Conservation (phyloP, 495 filamentous ascomycete species). For the Amniculicola lignicola region DNA sequence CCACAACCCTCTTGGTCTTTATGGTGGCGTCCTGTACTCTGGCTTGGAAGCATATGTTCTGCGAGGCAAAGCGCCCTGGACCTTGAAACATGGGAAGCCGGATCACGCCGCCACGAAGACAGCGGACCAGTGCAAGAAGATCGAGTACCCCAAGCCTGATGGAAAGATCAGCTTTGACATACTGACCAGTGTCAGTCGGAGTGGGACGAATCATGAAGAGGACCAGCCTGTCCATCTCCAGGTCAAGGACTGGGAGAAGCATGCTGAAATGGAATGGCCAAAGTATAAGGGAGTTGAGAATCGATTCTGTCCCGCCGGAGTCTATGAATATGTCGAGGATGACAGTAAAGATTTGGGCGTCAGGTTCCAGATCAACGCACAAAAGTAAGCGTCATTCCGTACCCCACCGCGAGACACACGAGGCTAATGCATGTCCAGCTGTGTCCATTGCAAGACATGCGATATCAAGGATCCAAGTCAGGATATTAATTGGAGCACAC, state of each 20-base stretch:
- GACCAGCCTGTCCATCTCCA: constrained; percentile 96
- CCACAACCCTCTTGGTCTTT: constrained; percentile 75
- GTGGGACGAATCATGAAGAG: constrained; percentile 97
- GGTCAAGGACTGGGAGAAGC: constrained; percentile 90
- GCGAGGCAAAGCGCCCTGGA: constrained; percentile 87
- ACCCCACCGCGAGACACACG: neutral
- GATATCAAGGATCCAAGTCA: constrained; percentile 97
- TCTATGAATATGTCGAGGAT: constrained; percentile 98
- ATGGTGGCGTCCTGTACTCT: constrained; percentile 89
- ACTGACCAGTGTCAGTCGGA: constrained; percentile 85
- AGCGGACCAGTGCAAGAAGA: constrained; percentile 76
- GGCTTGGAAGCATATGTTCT: constrained; percentile 87
- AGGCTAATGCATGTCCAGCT: constrained; percentile 55
- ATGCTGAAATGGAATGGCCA: constrained; percentile 78
- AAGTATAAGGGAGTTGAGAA: constrained; percentile 91
- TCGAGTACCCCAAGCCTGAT: constrained; percentile 96
- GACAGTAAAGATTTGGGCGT: constrained; percentile 75
- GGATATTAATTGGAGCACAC: constrained; percentile 95
- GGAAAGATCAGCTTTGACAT: constrained; percentile 94
- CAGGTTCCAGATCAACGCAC: constrained; percentile 94
- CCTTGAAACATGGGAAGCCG: constrained; percentile 73
- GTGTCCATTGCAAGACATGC: constrained; percentile 99
- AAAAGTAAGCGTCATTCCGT: constrained; percentile 68
- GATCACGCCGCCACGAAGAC: constrained; percentile 75
- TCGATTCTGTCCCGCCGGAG: constrained; percentile 97